phyloP scores from a whole-genome alignment of 2,329 filamentous ascomycete species.

The Ceratocystis papillata region DNA sequence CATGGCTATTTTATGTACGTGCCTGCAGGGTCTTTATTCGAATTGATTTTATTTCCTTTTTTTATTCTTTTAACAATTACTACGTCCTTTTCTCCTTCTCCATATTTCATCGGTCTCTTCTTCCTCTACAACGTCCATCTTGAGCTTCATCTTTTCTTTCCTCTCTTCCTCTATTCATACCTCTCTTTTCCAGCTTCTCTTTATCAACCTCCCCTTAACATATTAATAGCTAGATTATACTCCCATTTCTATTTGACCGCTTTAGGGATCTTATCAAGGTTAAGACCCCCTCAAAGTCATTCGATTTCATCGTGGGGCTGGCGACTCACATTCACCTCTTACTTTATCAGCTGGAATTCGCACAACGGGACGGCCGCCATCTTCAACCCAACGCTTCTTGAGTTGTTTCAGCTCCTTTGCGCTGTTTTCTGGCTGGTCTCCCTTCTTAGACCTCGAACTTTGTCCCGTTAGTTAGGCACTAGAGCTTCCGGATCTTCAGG shows the following conservation, averaged over 20 bases:
- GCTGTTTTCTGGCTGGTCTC: background rate
- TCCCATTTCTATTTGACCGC: background rate
- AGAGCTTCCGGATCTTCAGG: conserved; percentile 12
- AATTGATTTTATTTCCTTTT: conserved; percentile 12
- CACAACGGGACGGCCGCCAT: conserved; percentile 4
- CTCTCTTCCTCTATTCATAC: background rate
- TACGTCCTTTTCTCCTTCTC: conserved; percentile 6
- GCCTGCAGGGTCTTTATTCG: background rate
- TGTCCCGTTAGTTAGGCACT: conserved; percentile 1
- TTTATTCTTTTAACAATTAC: conserved; percentile 2
- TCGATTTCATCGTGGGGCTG: conserved; percentile 15
- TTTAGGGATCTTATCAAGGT: background rate
- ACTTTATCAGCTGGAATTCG: background rate
- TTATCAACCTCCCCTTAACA: background rate
- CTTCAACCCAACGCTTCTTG: background rate
- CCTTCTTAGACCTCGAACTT: background rate
- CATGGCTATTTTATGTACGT: background rate
- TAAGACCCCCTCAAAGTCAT: background rate
- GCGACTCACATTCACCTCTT: background rate
- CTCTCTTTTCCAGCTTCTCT: conserved; percentile 6
- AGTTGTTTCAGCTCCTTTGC: conserved; percentile 2
- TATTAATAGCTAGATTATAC: background rate
- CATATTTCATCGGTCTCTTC: conserved; percentile 7
- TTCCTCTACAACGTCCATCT: conserved; percentile 4
- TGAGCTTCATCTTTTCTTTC: background rate